Evolutionary conservation across 192 early-diverging fungal species (phyloP).

Genomic region (Coemansia sp.): DNA sequence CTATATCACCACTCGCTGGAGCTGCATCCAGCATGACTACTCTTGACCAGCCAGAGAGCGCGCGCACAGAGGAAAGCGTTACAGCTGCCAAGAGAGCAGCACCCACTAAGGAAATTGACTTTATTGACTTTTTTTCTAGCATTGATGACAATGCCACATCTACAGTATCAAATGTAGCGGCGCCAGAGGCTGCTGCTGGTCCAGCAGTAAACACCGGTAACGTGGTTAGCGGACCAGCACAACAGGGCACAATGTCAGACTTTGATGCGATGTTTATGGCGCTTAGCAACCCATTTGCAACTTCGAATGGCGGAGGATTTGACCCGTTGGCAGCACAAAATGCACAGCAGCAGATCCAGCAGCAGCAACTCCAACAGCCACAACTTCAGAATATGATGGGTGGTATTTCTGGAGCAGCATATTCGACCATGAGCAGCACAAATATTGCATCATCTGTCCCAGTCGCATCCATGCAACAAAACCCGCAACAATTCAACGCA

Average conservation of each 20-base stretch:
- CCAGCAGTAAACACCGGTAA: conserved; percentile 1
- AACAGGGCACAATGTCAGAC: conserved; percentile 11
- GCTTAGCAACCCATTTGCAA: conserved; percentile 45
- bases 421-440: too few species aligned
- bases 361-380: conserved; percentile 7
- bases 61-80: background rate
- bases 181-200: background rate
- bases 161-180: background rate
- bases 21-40: conserved; percentile 13
- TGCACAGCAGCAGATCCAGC: conserved; percentile 19
- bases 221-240: background rate
- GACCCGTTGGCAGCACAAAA: conserved; percentile 11
- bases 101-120: conserved; percentile 30
- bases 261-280: conserved; percentile 47
- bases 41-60: conserved; percentile 12
- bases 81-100: background rate
- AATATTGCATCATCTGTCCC: background rate
- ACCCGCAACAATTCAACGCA: conserved; percentile 22
- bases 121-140: conserved; percentile 60
- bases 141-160: conserved; percentile 42
- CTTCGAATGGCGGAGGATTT: conserved; percentile 8
- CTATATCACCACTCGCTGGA: background rate
- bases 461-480: conserved; percentile 7
- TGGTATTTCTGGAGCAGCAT: too few species aligned
- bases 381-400: background rate